Evolutionary conservation across 1,284 basidiomycete species (phyloP).

Genomic region (Microbotryum scabiosae): DNA sequence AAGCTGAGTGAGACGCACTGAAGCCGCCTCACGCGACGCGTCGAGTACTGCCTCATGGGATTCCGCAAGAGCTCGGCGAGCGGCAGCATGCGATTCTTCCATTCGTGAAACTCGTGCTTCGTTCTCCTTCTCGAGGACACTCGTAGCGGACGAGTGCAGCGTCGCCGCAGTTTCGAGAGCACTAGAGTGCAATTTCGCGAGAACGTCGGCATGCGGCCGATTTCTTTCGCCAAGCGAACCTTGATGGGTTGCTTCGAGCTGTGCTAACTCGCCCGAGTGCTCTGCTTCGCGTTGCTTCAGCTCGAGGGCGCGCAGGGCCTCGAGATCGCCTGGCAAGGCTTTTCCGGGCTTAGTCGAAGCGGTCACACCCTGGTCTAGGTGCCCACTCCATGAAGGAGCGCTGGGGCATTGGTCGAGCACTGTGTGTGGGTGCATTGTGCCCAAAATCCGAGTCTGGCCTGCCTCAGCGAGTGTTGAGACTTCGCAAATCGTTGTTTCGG

Average conservation of each 20-base stretch:
- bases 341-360: too few relatives aligned
- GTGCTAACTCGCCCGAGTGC: neutral
- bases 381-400: too few relatives aligned
- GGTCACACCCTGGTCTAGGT: too few relatives aligned
- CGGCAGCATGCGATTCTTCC: constrained; percentile 1
- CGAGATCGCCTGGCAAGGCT: constrained; percentile 42
- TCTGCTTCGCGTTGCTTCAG: neutral
- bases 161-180: constrained; percentile 4
- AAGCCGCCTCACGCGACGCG: constrained; percentile 51
- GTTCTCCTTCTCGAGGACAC: neutral
- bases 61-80: constrained; percentile 39
- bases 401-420: too few relatives aligned
- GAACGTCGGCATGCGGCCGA: neutral
- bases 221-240: neutral
- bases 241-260: neutral
- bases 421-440: too few relatives aligned
- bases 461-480: too few relatives aligned
- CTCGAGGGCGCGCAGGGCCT: constrained; percentile 36
- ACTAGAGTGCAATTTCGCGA: neutral
- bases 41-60: constrained; percentile 41
- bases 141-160: neutral
- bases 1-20: too few relatives aligned
- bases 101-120: neutral
- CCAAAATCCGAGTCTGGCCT: too few relatives aligned
- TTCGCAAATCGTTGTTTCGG: too few relatives aligned